Percentiles rank a stretch among this genome's conserved stretches.
Evolutionary conservation across 2,329 filamentous ascomycete species (phyloP).

Genomic region (Aspergillus costaricaensis): DNA sequence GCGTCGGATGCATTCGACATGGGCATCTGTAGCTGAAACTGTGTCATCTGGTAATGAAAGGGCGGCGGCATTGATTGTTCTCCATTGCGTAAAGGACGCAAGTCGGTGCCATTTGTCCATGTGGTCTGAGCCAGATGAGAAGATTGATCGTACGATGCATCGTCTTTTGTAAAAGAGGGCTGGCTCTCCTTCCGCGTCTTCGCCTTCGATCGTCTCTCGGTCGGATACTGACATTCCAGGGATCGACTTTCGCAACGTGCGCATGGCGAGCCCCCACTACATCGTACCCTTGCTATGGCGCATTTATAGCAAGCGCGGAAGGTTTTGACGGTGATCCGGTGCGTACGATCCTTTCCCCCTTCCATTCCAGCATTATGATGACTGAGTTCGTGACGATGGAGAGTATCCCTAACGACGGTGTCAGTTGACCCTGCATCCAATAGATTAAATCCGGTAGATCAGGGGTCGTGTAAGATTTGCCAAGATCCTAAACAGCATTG

Average conservation of each 20-base stretch:
- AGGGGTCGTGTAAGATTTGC: background rate
- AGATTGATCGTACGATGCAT: conserved; percentile 13
- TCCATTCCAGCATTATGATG: conserved; percentile 40
- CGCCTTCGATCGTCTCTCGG: conserved; percentile 39
- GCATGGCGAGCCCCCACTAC: conserved; percentile 42
- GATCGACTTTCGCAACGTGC: conserved; percentile 40
- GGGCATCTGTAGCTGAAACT: conserved; percentile 27
- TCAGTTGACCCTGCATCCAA: conserved; percentile 2
- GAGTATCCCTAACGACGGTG: conserved; percentile 35
- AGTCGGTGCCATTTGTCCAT: conserved; percentile 1
- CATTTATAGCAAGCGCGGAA: conserved; percentile 46
- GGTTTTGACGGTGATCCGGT: conserved; percentile 46
- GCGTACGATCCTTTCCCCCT: conserved; percentile 37
- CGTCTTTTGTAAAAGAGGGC: conserved; percentile 12
- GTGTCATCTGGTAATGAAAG: conserved; percentile 19
- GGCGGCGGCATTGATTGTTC: conserved; percentile 8
- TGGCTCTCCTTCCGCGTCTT: conserved; percentile 25
- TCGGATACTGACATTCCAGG: conserved; percentile 44
- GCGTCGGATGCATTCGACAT: conserved; percentile 6
- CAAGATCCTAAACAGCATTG: background rate
- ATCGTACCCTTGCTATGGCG: conserved; percentile 43
- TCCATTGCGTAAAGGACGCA: background rate
- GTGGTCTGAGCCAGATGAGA: conserved; percentile 8
- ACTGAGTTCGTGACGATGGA: conserved; percentile 43
- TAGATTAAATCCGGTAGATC: background rate